Evolutionary conservation across 176 grass and related monocot species (phyloP).

Genomic region (Miscanthus lutarioriparius): DNA sequence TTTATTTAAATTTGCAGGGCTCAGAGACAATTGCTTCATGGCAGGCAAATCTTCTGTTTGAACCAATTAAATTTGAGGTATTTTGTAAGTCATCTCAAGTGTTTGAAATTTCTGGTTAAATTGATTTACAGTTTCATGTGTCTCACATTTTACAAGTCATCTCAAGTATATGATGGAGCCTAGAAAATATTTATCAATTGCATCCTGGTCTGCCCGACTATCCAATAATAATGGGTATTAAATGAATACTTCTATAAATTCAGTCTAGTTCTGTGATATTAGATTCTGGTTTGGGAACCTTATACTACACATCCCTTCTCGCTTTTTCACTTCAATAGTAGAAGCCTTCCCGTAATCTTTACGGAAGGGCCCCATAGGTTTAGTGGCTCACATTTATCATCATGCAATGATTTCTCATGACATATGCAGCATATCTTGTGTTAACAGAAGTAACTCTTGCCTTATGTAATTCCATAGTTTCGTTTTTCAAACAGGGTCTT

Average conservation of each 20-base stretch:
- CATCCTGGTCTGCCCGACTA: background rate
- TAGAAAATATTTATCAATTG: background rate
- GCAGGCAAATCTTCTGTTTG: slow-evolving; percentile 92
- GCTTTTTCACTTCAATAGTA: background rate
- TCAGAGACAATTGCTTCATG: slow-evolving; percentile 75
- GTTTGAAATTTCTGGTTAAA: background rate
- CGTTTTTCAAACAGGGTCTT: slow-evolving; percentile 45
- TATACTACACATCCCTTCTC: background rate
- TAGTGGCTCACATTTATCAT: background rate
- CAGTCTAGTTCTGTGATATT: background rate
- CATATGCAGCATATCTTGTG: background rate
- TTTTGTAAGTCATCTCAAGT: background rate
- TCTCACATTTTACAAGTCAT: background rate
- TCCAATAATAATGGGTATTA: background rate
- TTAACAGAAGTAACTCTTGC: background rate
- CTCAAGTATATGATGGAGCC: background rate
- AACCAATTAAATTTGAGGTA: slow-evolving; percentile 88
- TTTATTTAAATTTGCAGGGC: slow-evolving; percentile 53
- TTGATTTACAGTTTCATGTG: background rate
- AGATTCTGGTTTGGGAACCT: background rate
- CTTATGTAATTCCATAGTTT: background rate
- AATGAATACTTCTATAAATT: background rate
- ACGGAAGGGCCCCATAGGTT: no score
- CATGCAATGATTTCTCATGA: background rate
- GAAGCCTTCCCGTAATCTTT: background rate